These are phyloP conservation scores for Rheum nobile DNA, from an alignment of 148 eudicot species.

Conservation along the genomic window DNA sequence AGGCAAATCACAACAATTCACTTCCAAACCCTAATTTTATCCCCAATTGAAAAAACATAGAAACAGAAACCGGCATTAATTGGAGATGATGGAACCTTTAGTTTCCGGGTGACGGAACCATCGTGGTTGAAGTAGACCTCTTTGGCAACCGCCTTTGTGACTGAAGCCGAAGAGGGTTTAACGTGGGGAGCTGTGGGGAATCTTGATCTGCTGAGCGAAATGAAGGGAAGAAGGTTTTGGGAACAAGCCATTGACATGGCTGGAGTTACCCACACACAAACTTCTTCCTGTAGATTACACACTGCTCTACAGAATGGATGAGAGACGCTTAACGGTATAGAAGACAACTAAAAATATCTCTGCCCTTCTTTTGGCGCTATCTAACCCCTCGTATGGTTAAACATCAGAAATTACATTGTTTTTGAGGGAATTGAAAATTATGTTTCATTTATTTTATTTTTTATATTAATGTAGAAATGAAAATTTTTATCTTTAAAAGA, in stretches of 20 bases:
- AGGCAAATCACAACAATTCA: not conserved
- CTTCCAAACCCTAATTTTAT: not conserved
- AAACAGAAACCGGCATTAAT: not conserved
- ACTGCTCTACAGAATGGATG: not conserved
- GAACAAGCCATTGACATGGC: constrained; percentile 29
- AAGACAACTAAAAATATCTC: not conserved
- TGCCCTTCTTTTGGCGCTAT: not conserved
- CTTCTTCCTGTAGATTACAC: not conserved
- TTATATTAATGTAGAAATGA: no score
- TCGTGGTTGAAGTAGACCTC: constrained; percentile 79
- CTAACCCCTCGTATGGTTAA: no score
- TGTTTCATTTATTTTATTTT: no score
- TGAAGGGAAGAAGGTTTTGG: constrained; percentile 25
- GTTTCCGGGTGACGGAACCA: constrained; percentile 69
- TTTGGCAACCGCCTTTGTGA: constrained; percentile 52
- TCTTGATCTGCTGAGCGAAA: constrained; percentile 18
- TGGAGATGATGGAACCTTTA: constrained; percentile 35
- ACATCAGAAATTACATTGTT: no score
- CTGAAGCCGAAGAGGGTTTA: constrained; percentile 13
- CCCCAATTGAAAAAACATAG: not conserved
- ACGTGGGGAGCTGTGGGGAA: constrained; percentile 6
- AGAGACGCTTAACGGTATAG: not conserved
- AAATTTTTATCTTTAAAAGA: no score
- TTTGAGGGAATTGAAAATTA: no score
- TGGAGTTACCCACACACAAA: not conserved